These are phyloP conservation scores for Tetrastigma voinierianum DNA, from an alignment of 164 flowering plant species.

Conservation along the genomic window DNA sequence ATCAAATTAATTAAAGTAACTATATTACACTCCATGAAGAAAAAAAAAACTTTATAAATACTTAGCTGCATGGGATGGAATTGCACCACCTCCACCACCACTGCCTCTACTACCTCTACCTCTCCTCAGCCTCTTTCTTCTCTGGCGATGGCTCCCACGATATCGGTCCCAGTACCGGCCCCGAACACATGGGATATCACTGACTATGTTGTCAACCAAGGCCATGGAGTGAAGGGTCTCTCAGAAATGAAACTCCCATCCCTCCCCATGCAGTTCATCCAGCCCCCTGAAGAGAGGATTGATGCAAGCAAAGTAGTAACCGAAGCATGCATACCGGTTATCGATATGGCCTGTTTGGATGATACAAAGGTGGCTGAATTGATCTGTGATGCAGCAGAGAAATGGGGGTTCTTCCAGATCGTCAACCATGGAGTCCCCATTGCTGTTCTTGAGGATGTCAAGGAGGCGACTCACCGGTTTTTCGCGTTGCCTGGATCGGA, in stretches of 20 bases:
- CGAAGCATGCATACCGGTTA: slow-evolving; percentile 25
- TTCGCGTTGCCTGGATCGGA: slow-evolving; percentile 29
- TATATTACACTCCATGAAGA: too few species aligned
- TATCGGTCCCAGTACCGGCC: neutral
- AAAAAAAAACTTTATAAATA: too few species aligned
- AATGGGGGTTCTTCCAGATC: slow-evolving; percentile 36
- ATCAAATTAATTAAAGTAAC: too few species aligned
- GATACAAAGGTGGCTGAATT: slow-evolving; percentile 16
- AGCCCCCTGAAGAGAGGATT: slow-evolving; percentile 23
- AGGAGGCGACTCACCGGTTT: slow-evolving; percentile 24
- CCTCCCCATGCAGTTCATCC: slow-evolving; percentile 22
- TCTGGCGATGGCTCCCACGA: slow-evolving; percentile 13
- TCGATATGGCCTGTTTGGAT: slow-evolving; percentile 29
- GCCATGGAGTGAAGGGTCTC: slow-evolving; percentile 29
- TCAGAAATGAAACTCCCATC: slow-evolving; percentile 14
- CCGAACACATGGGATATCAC: neutral
- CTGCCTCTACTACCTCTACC: too few species aligned
- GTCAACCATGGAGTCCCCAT: slow-evolving; percentile 32
- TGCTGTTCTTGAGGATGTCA: slow-evolving; percentile 26
- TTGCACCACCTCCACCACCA: too few species aligned
- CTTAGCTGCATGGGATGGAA: too few species aligned
- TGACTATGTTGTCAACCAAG: slow-evolving; percentile 18
- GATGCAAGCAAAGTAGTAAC: neutral
- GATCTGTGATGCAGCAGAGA: slow-evolving; percentile 32
- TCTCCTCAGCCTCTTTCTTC: neutral